These are phyloP conservation scores for Vaucheria bursata DNA, from an alignment of 352 stramenopile genomes.

Conservation along the genomic window DNA sequence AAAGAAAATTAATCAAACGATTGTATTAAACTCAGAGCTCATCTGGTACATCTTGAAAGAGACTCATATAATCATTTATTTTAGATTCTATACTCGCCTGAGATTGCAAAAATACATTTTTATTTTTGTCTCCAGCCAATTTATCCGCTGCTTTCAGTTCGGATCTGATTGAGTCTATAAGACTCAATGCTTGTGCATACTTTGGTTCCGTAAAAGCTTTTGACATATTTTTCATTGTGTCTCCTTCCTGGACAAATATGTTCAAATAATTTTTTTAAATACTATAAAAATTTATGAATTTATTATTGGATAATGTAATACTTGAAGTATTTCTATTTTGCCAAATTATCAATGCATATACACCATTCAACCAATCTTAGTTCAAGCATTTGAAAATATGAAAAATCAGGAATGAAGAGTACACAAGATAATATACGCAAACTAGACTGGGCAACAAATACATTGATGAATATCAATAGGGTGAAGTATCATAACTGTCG, in stretches of 20 bases:
- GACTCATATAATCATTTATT: constrained; percentile 30
- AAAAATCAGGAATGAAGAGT: not conserved
- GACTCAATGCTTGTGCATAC: not conserved
- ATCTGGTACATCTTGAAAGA: constrained; percentile 30
- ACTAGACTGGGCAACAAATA: no score
- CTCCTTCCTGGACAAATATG: not conserved
- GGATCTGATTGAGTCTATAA: not conserved
- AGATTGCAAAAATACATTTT: constrained; percentile 12
- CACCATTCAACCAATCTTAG: not conserved
- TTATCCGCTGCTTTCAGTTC: constrained; percentile 36
- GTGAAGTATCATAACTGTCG: not conserved
- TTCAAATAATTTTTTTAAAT: not conserved
- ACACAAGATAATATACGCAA: not conserved
- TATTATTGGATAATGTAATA: not conserved
- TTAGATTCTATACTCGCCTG: constrained; percentile 27
- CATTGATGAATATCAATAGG: not conserved
- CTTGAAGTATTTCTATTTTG: not conserved
- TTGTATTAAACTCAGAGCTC: constrained; percentile 20
- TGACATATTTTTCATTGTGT: not conserved
- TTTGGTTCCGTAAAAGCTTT: not conserved
- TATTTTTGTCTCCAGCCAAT: constrained; percentile 15
- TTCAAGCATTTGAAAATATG: not conserved
- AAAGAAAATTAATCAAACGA: not conserved
- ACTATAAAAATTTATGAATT: not conserved
- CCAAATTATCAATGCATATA: not conserved